A percentile compares a stretch with the other conserved stretches of the same genome.
phyloP scores from a whole-genome alignment of 2,329 filamentous ascomycete genomes.

The Neonectria ditissima region DNA sequence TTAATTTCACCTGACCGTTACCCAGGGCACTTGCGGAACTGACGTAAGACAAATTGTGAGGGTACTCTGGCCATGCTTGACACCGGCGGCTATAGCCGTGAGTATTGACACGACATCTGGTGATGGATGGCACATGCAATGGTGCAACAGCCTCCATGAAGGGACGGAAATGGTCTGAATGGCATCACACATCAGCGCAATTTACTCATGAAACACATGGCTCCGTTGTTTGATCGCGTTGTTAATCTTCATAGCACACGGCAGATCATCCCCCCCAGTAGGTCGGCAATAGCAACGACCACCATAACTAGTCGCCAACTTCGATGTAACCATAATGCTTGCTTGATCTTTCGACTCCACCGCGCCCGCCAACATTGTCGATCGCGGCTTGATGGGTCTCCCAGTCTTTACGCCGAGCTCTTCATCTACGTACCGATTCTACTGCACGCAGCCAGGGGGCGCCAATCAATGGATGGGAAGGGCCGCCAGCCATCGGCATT shows the following conservation, averaged over 20 bases:
- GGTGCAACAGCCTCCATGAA: background rate
- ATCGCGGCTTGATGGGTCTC: background rate
- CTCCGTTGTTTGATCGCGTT: background rate
- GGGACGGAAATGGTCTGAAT: background rate
- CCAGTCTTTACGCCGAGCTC: background rate
- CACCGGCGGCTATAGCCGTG: background rate
- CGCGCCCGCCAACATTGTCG: background rate
- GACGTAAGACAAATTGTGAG: conserved; percentile 7
- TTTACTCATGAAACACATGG: background rate
- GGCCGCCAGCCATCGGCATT: background rate
- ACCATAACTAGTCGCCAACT: background rate
- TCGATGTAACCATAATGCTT: conserved; percentile 8
- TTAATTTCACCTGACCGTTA: background rate
- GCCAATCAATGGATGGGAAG: background rate
- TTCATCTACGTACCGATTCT: conserved; percentile 1
- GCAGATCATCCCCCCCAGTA: background rate
- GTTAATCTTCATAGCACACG: background rate
- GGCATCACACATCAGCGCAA: background rate
- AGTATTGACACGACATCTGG: background rate
- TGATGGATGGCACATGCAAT: background rate
- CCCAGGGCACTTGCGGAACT: background rate
- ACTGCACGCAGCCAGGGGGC: background rate
- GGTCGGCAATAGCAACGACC: background rate
- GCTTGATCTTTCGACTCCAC: conserved; percentile 9
- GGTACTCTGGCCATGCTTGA: background rate